These are phyloP conservation scores for Calonectria fujianensis DNA, from an alignment of 2,329 filamentous ascomycete genomes.

Conservation along the genomic window DNA sequence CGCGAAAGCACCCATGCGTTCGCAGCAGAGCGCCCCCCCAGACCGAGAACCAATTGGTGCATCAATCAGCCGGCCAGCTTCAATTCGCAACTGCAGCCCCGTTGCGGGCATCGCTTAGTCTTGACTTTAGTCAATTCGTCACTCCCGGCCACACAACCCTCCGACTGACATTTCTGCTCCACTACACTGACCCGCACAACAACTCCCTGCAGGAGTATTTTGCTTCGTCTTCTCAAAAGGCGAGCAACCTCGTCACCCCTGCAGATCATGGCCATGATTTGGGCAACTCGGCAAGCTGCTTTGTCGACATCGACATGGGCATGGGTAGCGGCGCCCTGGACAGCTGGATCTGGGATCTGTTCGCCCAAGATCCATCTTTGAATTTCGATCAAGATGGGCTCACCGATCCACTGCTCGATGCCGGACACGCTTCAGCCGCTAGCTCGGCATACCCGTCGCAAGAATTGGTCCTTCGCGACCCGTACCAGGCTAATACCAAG, in stretches of 20 bases:
- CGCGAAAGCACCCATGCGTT: not conserved
- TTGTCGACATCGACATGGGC: constrained; percentile 1
- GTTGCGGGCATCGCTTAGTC: not conserved
- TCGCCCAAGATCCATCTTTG: not conserved
- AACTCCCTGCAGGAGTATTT: constrained; percentile 17
- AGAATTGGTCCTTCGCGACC: not conserved
- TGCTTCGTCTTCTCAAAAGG: constrained; percentile 4
- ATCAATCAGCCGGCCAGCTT: not conserved
- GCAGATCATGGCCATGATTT: not conserved
- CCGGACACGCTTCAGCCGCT: not conserved
- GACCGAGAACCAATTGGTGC: not conserved
- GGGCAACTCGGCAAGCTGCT: not conserved
- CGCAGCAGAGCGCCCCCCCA: constrained; percentile 1
- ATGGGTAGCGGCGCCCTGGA: not conserved
- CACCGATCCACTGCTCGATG: not conserved
- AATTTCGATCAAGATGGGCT: not conserved
- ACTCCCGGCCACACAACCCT: not conserved
- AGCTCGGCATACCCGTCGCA: not conserved
- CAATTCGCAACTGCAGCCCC: not conserved
- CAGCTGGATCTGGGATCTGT: constrained; percentile 5
- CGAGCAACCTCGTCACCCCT: not conserved
- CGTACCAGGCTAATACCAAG: not conserved
- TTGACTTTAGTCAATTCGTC: not conserved
- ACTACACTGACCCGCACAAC: constrained; percentile 20
- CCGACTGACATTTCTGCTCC: constrained; percentile 6